Percentiles rank a stretch among this genome's conserved stretches.
phyloP scores from a whole-genome alignment of 257 asterid species.

The Paulownia fortunei region DNA sequence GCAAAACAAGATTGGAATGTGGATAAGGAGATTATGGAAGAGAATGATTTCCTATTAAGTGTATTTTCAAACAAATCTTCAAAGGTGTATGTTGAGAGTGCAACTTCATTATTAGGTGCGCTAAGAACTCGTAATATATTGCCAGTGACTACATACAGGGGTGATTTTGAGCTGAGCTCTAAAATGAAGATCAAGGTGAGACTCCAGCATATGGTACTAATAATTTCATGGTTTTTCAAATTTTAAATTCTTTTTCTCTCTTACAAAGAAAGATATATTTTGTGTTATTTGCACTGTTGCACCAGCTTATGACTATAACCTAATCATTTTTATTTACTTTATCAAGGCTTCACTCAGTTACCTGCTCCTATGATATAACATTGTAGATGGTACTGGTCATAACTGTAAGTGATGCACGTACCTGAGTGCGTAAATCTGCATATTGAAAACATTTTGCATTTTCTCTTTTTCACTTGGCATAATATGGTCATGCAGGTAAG shows the following conservation, averaged over 20 bases:
- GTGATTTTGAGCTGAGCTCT: constrained; percentile 82
- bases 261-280: not conserved
- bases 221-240: not conserved
- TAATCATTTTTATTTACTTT: not conserved
- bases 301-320: constrained; percentile 7
- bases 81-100: constrained; percentile 73
- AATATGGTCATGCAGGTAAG: constrained; percentile 12
- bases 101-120: constrained; percentile 81
- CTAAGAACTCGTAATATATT: constrained; percentile 84
- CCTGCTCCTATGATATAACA: constrained; percentile 9
- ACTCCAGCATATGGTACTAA: constrained; percentile 25
- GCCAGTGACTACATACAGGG: constrained; percentile 87
- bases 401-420: not conserved
- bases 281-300: constrained; percentile 20
- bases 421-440: not conserved
- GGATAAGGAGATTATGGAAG: constrained; percentile 61
- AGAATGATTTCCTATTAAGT: constrained; percentile 77
- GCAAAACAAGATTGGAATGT: constrained; percentile 40
- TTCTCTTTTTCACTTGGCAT: not conserved
- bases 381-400: not conserved
- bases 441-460: not conserved
- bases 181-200: constrained; percentile 83
- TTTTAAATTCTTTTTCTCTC: not conserved
- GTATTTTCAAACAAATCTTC: constrained; percentile 65
- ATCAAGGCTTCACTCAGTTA: not conserved